Evolutionary conservation across 495 filamentous ascomycete species (phyloP).

Genomic region (Pyrenopolyporus hunteri): DNA sequence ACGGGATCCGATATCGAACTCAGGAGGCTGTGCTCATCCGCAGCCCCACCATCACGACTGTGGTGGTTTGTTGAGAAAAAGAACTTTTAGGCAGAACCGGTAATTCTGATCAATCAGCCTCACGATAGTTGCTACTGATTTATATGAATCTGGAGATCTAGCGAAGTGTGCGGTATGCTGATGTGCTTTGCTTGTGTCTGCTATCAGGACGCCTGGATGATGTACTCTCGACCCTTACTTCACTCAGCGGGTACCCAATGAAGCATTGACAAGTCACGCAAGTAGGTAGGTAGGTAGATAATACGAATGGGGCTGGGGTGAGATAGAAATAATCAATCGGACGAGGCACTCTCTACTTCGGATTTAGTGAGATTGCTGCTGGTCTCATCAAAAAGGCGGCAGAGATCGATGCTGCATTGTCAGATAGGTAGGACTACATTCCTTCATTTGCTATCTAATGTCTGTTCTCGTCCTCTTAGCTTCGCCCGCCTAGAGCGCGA

Average conservation of each 20-base stretch:
- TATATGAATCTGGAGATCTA: too few relatives aligned
- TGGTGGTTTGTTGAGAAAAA: neutral
- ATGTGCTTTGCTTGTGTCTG: too few relatives aligned
- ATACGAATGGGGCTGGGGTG: neutral
- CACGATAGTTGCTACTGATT: too few relatives aligned
- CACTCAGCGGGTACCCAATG: slow-evolving; percentile 24
- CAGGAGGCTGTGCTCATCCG: slow-evolving; percentile 8
- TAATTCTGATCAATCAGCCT: slow-evolving; percentile 22
- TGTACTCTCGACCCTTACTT: slow-evolving; percentile 7
- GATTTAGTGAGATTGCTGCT: neutral
- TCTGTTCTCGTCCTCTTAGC: neutral
- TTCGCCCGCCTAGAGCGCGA: neutral
- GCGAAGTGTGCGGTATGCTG: too few relatives aligned
- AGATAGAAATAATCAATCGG: slow-evolving; percentile 1
- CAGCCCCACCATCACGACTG: neutral
- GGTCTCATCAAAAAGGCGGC: neutral
- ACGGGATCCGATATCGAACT: neutral
- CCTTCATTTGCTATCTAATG: neutral
- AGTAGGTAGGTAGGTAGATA: too few relatives aligned
- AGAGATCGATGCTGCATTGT: neutral
- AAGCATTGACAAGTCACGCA: slow-evolving; percentile 15
- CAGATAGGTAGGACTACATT: neutral
- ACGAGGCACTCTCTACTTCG: neutral
- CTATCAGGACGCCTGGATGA: too few relatives aligned
- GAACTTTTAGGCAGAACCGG: slow-evolving; percentile 4